Evolutionary conservation across 2,329 filamentous ascomycete species (phyloP).

Genomic region (Claviceps paspali): DNA sequence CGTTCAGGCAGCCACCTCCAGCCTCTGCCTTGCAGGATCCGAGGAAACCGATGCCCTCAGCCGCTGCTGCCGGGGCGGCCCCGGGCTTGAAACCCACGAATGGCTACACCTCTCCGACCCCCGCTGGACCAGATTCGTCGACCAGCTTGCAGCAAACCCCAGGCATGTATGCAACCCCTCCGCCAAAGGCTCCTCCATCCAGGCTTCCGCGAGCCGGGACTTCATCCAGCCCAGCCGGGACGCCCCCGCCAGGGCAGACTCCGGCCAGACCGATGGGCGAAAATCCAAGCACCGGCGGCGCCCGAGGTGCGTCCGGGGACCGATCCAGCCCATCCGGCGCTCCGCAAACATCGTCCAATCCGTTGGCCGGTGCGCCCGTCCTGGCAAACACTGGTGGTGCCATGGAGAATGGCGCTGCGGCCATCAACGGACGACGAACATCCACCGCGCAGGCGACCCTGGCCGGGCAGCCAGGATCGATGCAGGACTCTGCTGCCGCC

Average conservation of each 20-base stretch:
- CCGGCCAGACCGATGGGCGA: constrained; percentile 31
- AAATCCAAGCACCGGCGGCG: constrained; percentile 24
- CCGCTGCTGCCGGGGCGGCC: constrained; percentile 6
- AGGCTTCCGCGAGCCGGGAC: constrained; percentile 18
- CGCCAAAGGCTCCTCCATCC: constrained; percentile 17
- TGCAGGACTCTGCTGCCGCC: constrained; percentile 18
- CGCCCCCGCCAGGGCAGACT: constrained; percentile 39
- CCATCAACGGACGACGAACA: constrained; percentile 46
- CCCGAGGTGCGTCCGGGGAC: constrained; percentile 35
- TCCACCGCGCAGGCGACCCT: constrained; percentile 35
- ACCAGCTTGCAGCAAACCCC: constrained; percentile 17
- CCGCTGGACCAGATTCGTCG: constrained; percentile 22
- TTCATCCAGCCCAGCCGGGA: constrained; percentile 26
- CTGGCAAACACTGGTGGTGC: constrained; percentile 12
- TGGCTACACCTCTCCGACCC: constrained; percentile 23
- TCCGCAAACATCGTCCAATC: neutral
- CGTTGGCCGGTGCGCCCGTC: constrained; percentile 12
- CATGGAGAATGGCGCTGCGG: constrained; percentile 34
- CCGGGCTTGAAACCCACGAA: constrained; percentile 24
- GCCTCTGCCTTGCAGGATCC: neutral
- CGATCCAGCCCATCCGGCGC: constrained; percentile 17
- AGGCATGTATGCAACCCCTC: constrained; percentile 8
- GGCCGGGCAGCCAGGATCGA: constrained; percentile 31
- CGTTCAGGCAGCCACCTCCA: constrained; percentile 22
- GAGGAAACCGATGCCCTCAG: constrained; percentile 2